These are phyloP conservation scores for Panicum virgatum DNA, from an alignment of 202 grass and related monocot genomes.

Conservation along the genomic window DNA sequence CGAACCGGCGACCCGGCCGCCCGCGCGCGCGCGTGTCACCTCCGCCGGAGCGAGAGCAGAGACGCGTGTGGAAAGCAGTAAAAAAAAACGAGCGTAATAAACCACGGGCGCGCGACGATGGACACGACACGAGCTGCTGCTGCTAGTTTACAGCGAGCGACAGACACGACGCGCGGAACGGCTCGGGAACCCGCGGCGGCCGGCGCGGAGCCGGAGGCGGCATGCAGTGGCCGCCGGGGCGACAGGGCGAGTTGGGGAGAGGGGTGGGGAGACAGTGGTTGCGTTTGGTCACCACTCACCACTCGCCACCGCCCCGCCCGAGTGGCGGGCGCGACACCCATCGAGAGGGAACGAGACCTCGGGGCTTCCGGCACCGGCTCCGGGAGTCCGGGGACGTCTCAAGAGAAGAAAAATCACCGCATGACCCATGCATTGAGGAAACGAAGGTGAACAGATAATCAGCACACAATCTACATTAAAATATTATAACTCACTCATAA, in stretches of 20 bases:
- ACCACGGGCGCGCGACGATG: background rate
- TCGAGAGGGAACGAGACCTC: background rate
- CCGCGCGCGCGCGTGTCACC: background rate
- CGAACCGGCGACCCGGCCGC: background rate
- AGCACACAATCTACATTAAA: too few species aligned
- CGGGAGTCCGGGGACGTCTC: too few species aligned
- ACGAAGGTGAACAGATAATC: too few species aligned
- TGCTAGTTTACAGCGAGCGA: background rate
- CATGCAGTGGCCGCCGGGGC: too few species aligned
- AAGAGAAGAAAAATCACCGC: too few species aligned
- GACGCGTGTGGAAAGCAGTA: background rate
- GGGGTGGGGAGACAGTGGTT: background rate
- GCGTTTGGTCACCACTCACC: constrained; percentile 28
- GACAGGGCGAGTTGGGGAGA: too few species aligned
- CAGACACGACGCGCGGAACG: background rate
- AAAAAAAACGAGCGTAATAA: background rate
- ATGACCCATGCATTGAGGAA: too few species aligned
- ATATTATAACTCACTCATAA: too few species aligned
- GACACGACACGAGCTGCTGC: too few species aligned
- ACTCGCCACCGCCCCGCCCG: too few species aligned
- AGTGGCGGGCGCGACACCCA: background rate
- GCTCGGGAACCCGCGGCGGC: background rate
- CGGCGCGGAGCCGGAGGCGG: background rate
- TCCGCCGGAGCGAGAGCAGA: background rate
- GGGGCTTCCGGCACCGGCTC: too few species aligned